Base-by-base conservation (phyloP, 805 yeast genomes). In the Ogataea paraovalis region DNA sequence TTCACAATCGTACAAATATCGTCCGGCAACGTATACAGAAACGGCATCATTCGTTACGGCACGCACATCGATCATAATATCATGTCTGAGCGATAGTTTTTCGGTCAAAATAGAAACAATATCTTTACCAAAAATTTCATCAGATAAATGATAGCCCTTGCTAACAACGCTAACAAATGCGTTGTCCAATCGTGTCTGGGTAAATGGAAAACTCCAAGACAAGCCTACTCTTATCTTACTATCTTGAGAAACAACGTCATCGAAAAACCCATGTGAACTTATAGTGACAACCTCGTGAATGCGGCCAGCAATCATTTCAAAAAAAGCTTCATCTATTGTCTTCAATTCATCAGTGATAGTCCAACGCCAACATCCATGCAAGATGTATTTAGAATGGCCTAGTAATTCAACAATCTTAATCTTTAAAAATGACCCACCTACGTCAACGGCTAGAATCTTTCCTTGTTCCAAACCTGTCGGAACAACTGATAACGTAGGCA, bases 21-120 rank as follows among this genome's bases (percentile, higher is more conserved):
- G 54, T 9, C 82, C 83, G 0, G 87, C 75, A 10, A 83, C 66
- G 58, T 73, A 78, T 0, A 82, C 86, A 0, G 87, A 83, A n/a
- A 81, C 72, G 1, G 87, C 77, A 49, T 63, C 90, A 60, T 84
- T 84, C 27, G 83, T 66, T 34, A 83, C 72, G 14, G 73, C 64
- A 50, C 69, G 62, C 20, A 83, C 71, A 14, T 66, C 59, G 16
- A 75, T 62, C 1, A 54, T 44, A 8, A 74, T 41, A 13, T 56
- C 53, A 39, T 58, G 57, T 9, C 57, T 55, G 3, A 46, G 21
- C 48, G 73, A 65, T 41, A 57, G 28, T 1, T 67, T 58, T 3
- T 52, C 39, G 52, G 72, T 74, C 36, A 83, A 53, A 7, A 82
- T 51, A 2, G 51, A 44, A 42, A 71, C 70, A 30, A 83, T 58